Conservation (phyloP, 2,329 filamentous ascomycete genomes). For the Monilinia laxa region DNA sequence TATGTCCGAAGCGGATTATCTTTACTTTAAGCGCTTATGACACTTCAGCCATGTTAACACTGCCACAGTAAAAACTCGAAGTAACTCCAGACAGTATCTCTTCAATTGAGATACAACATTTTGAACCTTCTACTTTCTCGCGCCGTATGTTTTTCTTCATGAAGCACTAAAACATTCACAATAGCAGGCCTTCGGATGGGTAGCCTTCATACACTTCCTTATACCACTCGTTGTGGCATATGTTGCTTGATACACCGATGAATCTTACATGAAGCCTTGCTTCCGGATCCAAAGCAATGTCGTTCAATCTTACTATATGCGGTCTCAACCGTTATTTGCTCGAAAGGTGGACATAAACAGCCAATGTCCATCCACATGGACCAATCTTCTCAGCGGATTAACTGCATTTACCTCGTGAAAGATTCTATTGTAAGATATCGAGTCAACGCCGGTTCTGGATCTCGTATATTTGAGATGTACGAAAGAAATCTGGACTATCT, state of each 20-base stretch:
- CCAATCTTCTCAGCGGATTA: not conserved
- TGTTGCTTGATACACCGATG: too few relatives aligned
- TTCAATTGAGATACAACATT: not conserved
- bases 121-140: not conserved
- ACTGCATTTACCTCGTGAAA: not conserved
- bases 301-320: not conserved
- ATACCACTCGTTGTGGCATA: too few relatives aligned
- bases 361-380: not conserved
- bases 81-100: too few relatives aligned
- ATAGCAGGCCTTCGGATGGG: not conserved
- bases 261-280: not conserved
- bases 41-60: not conserved
- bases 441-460: not conserved
- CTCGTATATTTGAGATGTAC: not conserved
- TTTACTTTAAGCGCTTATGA: not conserved
- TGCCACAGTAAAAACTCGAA: not conserved
- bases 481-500: not conserved
- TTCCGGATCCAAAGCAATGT: not conserved
- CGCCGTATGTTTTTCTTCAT: too few relatives aligned
- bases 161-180: too few relatives aligned
- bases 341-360: not conserved
- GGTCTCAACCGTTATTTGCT: not conserved
- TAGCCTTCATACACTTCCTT: too few relatives aligned
- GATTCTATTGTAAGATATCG: not conserved
- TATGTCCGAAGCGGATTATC: not conserved